These are phyloP conservation scores for Psophocarpus tetragonolobus DNA, from an alignment of 306 rosid genomes.

Conservation along the genomic window DNA sequence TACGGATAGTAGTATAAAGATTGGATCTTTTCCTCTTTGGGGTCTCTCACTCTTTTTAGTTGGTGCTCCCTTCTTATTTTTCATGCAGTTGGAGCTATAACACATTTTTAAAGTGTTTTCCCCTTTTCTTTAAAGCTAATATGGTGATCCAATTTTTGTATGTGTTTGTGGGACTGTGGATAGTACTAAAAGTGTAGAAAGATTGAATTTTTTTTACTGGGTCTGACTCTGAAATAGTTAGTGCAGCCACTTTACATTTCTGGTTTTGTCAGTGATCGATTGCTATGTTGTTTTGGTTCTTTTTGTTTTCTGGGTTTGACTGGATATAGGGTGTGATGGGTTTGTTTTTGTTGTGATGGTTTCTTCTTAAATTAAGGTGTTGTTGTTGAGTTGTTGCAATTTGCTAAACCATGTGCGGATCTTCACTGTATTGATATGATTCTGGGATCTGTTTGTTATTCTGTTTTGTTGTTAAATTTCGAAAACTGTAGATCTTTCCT, in stretches of 20 bases:
- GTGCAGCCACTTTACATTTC: neutral
- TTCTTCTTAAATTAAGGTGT: neutral
- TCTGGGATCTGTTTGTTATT: constrained; percentile 1
- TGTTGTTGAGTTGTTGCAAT: neutral
- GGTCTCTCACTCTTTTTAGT: neutral
- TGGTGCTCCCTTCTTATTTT: neutral
- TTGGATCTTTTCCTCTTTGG: neutral
- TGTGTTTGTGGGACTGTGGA: neutral
- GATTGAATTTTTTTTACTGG: neutral
- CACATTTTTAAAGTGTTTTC: neutral
- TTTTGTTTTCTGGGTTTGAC: neutral
- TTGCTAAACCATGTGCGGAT: constrained; percentile 3
- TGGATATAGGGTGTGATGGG: neutral
- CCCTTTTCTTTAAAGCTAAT: neutral
- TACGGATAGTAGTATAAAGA: neutral
- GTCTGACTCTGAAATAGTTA: neutral
- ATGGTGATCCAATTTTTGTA: neutral
- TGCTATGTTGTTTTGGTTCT: neutral
- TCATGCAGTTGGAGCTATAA: neutral
- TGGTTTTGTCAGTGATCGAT: neutral
- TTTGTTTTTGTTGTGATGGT: neutral
- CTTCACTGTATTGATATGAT: neutral
- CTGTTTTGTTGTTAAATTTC: neutral
- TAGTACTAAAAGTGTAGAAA: neutral
- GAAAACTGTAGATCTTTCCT: neutral